Evolutionary conservation across 768 basidiomycete genomes (phyloP), one percentile per base, ranked within the genome.

Genomic region (Pleurotus citrinopileatus): DNA sequence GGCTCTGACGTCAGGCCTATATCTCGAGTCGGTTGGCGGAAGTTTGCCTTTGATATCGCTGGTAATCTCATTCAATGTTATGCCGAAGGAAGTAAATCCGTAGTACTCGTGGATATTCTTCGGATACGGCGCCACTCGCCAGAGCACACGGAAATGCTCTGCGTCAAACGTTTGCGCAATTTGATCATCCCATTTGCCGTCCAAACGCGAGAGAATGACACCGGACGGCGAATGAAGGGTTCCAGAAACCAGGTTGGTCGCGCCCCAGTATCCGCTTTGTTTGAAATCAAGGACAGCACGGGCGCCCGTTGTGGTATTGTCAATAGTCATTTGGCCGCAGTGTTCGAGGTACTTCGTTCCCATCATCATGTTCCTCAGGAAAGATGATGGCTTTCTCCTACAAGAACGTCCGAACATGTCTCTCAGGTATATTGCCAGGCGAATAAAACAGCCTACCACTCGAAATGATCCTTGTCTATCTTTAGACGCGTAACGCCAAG

Each of bases 311-410:
- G 73, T 73, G 4, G 67, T 72, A 60, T 91, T 91, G 55, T 83
- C 81, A 42, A 95, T 83, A 9, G 74, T 80, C 83, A 94, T 81
- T 65, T 87, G 81, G 23, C 92, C 92, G 36, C 78, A 80, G 61
- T 94, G 93, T 64, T 94, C 92, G 23, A 95, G 77, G 65, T 94
- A 95, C 63, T 94, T 94, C 22, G 89, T 87, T 8, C 93, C 93
- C 69, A 91, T 86, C 82, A 94, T 86, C 54, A 95, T 72, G 68
- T 94, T 94, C 56, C 92, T 75, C 75, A 94, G 84, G 69, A 94
- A 95, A 2, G 89, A 89, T 0, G 90, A 91, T 1, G 92, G 92
- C 59, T 87, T 90, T 43, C 81, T 86, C 91, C 92, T 92, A 61
- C 9, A 3, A 20, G 29, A 12, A 37, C 44, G n/a, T 52, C 10